Evolutionary conservation across 331 rosid species (phyloP), one percentile per base, ranked within the genome.

Genomic region (Pyrus hybrid): DNA sequence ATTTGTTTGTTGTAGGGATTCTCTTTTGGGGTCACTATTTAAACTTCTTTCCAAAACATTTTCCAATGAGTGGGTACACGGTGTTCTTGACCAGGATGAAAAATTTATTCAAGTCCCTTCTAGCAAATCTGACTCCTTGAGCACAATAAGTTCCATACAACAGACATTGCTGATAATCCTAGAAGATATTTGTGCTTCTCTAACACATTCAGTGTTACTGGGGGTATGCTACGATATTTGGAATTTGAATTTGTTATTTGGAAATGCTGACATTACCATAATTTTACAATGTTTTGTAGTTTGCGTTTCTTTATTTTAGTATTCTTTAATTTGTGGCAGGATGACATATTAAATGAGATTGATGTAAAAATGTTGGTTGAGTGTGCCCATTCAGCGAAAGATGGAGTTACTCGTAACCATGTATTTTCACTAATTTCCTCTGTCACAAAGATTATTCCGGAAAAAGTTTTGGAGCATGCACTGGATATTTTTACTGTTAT

Each of bases 101-200:
- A 79, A 73, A 49, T 63, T 58, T 73, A 56, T 63, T 43, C 80
- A 83, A 68, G 72, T 67, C 26, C 67, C 76, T 4, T 64, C 82
- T 11, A 82, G 77, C 73, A 76, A 69, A 72, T 79, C 71, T 71
- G 86, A 89, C 68, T 76, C 79, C 53, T 81, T 51, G 62, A 67
- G 74, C 54, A 37, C 80, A 32, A 49, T 85, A 53, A 76, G 71
- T 82, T 86, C 87, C 81, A 77, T 93, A 62, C 96, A 92, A 75
- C 98, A 93, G 79, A 88, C 91, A 5, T 78, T 93, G 28, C 82
- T 93, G 78, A 88, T 88, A 72, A 81, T 93, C 81, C 82, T 93
- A 76, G 87, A 91, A 78, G 96, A 93, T 82, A 86, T 93, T 35
- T 78, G 83, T 77, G 75, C 88, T 68, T 87, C 93, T 16, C 84